These are phyloP conservation scores for Setaria italica DNA, from an alignment of 202 grass and related monocot genomes.

Conservation along the genomic window DNA sequence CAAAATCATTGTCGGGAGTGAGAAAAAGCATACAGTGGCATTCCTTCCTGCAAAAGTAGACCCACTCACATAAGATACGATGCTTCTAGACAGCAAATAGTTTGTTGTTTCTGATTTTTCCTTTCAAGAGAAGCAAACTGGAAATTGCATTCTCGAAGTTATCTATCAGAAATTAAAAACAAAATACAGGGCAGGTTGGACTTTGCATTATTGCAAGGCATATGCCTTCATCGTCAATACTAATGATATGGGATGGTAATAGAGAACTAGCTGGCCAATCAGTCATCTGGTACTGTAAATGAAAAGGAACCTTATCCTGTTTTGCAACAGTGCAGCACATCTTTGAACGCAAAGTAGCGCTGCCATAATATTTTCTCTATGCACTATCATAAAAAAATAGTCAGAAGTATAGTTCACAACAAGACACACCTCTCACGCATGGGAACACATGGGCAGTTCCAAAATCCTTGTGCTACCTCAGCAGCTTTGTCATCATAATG, in stretches of 20 bases:
- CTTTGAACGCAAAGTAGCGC: neutral
- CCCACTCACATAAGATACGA: neutral
- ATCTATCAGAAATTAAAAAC: neutral
- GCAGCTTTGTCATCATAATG: constrained; percentile 99
- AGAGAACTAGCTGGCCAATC: neutral
- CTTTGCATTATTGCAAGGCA: neutral
- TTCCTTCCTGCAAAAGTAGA: constrained; percentile 75
- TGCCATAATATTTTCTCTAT: neutral
- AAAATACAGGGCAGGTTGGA: neutral
- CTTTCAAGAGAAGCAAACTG: neutral
- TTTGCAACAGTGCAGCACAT: neutral
- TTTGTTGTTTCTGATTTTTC: constrained; percentile 3
- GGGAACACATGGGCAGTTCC: constrained; percentile 97
- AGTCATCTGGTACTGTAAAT: neutral
- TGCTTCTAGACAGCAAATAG: neutral
- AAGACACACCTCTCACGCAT: constrained; percentile 82
- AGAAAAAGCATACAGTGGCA: constrained; percentile 99
- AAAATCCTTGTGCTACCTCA: constrained; percentile 92
- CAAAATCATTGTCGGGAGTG: constrained; percentile 93
- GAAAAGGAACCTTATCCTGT: constrained; percentile 3
- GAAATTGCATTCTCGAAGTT: neutral
- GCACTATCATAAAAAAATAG: neutral
- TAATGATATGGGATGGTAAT: neutral
- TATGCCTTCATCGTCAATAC: neutral
- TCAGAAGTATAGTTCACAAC: neutral